Evolutionary conservation across 768 basidiomycete genomes (phyloP).

Genomic region (Suillus occidentalis): DNA sequence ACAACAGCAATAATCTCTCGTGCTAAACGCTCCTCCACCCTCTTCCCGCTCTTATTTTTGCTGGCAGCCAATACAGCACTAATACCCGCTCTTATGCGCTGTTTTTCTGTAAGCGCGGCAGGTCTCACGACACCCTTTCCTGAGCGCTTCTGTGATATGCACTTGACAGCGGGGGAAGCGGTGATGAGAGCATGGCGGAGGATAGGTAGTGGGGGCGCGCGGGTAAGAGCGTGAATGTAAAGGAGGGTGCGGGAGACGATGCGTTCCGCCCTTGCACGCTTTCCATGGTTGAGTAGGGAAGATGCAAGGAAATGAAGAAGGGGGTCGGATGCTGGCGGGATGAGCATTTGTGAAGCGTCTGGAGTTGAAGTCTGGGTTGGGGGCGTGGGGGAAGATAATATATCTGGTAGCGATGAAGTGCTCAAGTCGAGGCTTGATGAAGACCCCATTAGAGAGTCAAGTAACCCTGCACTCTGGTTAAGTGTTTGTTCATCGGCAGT

Average conservation of each 20-base stretch:
- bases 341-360: slow-evolving; percentile 38
- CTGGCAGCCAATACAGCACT: slow-evolving; percentile 69
- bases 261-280: slow-evolving; percentile 58
- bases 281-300: slow-evolving; percentile 61
- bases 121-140: slow-evolving; percentile 71
- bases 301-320: slow-evolving; percentile 68
- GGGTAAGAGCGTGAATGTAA: slow-evolving; percentile 71
- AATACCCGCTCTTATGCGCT: slow-evolving; percentile 70
- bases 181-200: slow-evolving; percentile 68
- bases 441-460: slow-evolving; percentile 26
- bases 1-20: slow-evolving; percentile 73
- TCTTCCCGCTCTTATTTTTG: slow-evolving; percentile 54
- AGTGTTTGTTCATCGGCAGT: slow-evolving; percentile 24
- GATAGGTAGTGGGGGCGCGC: slow-evolving; percentile 77
- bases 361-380: not conserved
- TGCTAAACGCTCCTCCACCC: slow-evolving; percentile 69
- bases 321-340: slow-evolving; percentile 77
- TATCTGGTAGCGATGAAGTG: not conserved
- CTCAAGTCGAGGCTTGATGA: slow-evolving; percentile 18
- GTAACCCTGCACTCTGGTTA: slow-evolving; percentile 23
- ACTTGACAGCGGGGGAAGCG: slow-evolving; percentile 71
- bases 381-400: not conserved
- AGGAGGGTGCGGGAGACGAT: slow-evolving; percentile 62
- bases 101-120: slow-evolving; percentile 74
- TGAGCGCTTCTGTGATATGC: slow-evolving; percentile 55